Evolutionary conservation across 2,329 filamentous ascomycete species (phyloP), one percentile per base, ranked within the genome.

Genomic region (Botrytis porri): DNA sequence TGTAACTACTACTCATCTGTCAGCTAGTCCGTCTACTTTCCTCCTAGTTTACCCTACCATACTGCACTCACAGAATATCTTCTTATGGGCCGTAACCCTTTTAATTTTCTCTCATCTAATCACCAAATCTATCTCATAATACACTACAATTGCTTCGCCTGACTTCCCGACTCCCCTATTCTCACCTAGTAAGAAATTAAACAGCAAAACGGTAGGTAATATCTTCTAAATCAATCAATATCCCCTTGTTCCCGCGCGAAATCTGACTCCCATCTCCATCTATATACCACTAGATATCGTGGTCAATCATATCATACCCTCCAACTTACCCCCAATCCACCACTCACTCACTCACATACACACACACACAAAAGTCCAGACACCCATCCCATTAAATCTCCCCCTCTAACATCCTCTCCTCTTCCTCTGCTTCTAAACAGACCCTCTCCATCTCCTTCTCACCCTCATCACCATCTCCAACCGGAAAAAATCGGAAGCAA

Each of bases 141-240:
- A n/a, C 39, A 41, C 14, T 14, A 41, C 48, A 1, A 54, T 14
- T n/a, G 25, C 12, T 54, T n/a, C 12, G 4, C 25, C 12, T n/a
- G 0, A 4, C 10, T 14, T 51, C 48, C 48, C 48, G 1, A n/a
- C 25, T 51, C 25, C 12, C 25, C 48, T n/a, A 10, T 14, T 12
- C 12, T 20, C 12, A n/a, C 25, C 12, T 25, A 7, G 16, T 54
- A 12, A 7, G 3, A 14, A 54, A 7, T 12, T 1, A 16, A n/a
- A n/a, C 25, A n/a, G 25, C 7, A 54, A 14, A n/a, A 16, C 2
- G 25, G 3, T 0, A 14, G 1, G 7, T 2, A 7, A 14, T 0
- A 54, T n/a, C 25, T 14, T 54, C 12, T 25, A 12, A n/a, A 16
- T 2, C 12, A 16, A n/a, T 12, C n/a, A 1, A 16, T n/a, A 54